These are phyloP conservation scores for Volvox carteri DNA, from an alignment of 163 green algal species.

Conservation along the genomic window DNA sequence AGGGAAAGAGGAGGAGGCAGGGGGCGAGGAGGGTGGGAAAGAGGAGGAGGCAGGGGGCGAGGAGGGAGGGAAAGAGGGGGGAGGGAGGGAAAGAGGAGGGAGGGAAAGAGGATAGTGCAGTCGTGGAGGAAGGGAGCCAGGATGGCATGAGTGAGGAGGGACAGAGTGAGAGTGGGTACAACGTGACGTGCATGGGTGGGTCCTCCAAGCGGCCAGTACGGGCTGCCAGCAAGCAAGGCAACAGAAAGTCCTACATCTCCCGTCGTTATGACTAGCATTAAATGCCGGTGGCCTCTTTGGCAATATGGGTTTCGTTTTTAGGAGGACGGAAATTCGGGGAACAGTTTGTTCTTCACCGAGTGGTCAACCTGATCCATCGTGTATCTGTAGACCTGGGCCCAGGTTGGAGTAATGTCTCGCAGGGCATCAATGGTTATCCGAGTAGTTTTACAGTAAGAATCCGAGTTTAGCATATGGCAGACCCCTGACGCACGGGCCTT, in stretches of 20 bases:
- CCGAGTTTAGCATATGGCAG: not conserved
- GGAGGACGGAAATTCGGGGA: not conserved
- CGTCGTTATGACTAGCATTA: not conserved
- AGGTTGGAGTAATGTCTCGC: too few relatives aligned
- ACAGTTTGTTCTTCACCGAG: not conserved
- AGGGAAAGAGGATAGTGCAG: not conserved
- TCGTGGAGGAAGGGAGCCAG: too few relatives aligned
- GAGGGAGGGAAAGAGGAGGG: not conserved
- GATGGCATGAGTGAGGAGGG: too few relatives aligned
- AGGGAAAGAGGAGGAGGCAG: not conserved
- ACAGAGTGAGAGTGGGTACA: not conserved
- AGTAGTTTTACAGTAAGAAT: too few relatives aligned
- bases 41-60: not conserved
- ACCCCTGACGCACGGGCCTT: not conserved
- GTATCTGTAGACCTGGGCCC: not conserved
- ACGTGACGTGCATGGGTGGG: not conserved
- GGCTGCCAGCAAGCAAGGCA: not conserved
- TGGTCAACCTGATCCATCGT: not conserved
- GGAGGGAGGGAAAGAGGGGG: not conserved
- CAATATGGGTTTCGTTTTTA: not conserved
- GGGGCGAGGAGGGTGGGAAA: not conserved
- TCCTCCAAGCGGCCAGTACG: not conserved
- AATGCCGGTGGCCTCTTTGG: not conserved
- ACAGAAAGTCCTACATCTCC: not conserved
- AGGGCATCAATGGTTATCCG: too few relatives aligned